Evolutionary conservation across 192 early-diverging fungal genomes (phyloP).

Genomic region (Funneliformis geosporum): DNA sequence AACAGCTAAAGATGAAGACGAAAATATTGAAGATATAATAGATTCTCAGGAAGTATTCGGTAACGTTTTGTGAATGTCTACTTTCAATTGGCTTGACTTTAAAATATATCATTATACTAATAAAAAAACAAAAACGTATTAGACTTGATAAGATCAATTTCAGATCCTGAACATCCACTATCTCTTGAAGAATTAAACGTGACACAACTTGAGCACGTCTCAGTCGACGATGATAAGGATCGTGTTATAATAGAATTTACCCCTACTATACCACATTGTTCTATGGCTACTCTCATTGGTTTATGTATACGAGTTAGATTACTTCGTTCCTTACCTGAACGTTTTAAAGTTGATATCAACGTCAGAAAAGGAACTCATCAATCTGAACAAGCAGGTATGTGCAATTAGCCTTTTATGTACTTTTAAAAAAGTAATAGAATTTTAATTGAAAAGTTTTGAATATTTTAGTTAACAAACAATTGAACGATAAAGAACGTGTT

Average conservation of each 20-base stretch:
- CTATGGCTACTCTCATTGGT: constrained; percentile 98
- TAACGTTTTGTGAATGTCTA: constrained; percentile 31
- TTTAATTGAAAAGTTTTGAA: too few species aligned
- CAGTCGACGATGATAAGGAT: constrained; percentile 70
- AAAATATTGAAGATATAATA: constrained; percentile 70
- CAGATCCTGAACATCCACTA: constrained; percentile 97
- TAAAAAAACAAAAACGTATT: not conserved
- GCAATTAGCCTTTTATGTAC: not conserved
- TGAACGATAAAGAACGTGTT: constrained; percentile 99
- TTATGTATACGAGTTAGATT: constrained; percentile 94
- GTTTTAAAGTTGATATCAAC: constrained; percentile 93
- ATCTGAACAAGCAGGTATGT: constrained; percentile 70
- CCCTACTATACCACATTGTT: constrained; percentile 98
- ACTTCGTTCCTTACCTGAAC: constrained; percentile 79
- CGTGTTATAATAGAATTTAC: constrained; percentile 85
- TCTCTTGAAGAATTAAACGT: constrained; percentile 98
- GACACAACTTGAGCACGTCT: constrained; percentile 81
- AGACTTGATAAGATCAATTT: constrained; percentile 93
- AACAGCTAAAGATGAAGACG: constrained; percentile 68
- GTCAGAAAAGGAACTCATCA: constrained; percentile 95
- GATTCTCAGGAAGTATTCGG: constrained; percentile 90
- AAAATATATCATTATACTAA: not conserved
- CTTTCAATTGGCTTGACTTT: constrained; percentile 1
- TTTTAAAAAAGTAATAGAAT: constrained; percentile 13
- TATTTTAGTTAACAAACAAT: constrained; percentile 86